These are phyloP conservation scores for Capsella rubella DNA, from an alignment of 441 rosid species.

Conservation along the genomic window DNA sequence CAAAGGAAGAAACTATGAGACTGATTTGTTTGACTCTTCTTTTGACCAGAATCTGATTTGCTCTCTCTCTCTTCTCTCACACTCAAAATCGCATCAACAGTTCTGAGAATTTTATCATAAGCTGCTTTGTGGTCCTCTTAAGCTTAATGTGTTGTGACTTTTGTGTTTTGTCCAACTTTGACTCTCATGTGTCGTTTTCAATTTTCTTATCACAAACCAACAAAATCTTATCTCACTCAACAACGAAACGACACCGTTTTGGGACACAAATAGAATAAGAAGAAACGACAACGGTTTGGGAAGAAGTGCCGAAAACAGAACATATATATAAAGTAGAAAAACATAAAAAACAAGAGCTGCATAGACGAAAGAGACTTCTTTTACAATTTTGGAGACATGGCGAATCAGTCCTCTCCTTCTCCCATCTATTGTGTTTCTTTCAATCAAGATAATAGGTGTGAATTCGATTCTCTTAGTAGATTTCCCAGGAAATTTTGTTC, in stretches of 20 bases:
- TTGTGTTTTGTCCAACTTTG: slow-evolving; percentile 39
- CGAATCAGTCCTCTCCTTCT: slow-evolving; percentile 57
- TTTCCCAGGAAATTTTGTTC: background rate
- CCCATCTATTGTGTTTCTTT: slow-evolving; percentile 76
- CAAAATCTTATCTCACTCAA: background rate
- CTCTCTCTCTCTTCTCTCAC: background rate
- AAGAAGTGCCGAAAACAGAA: slow-evolving; percentile 9
- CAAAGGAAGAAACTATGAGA: slow-evolving; percentile 33
- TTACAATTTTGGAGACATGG: slow-evolving; percentile 46
- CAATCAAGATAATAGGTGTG: slow-evolving; percentile 80
- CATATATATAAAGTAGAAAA: slow-evolving; percentile 6
- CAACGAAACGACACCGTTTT: background rate
- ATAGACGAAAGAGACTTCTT: slow-evolving; percentile 18
- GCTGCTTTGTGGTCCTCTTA: slow-evolving; percentile 38
- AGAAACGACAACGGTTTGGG: slow-evolving; percentile 18
- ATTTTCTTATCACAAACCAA: background rate
- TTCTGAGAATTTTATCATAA: slow-evolving; percentile 25
- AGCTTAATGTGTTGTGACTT: slow-evolving; percentile 6
- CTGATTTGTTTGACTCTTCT: slow-evolving; percentile 29
- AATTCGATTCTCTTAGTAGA: slow-evolving; percentile 11
- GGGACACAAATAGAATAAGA: background rate
- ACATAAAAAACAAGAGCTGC: background rate
- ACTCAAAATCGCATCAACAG: slow-evolving; percentile 18
- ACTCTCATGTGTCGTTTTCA: slow-evolving; percentile 43
- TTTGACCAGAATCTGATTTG: slow-evolving; percentile 44